Evolutionary conservation across 805 yeast genomes (phyloP).

Genomic region (Yamadazyma sp.): DNA sequence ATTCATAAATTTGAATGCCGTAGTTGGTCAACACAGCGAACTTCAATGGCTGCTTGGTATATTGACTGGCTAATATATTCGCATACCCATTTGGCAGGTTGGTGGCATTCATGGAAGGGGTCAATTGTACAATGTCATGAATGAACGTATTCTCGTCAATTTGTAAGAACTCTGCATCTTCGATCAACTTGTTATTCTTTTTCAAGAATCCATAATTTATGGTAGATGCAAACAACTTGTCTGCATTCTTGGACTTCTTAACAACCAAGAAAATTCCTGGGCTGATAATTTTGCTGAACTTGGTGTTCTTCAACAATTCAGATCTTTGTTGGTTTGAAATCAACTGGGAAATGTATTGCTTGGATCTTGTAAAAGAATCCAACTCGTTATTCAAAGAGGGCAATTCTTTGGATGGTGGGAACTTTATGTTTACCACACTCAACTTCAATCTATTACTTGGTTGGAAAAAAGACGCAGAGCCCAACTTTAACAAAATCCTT

Average conservation of each 20-base stretch:
- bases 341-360: conserved; percentile 40
- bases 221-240: conserved; percentile 67
- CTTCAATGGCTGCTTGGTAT: conserved; percentile 60
- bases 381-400: conserved; percentile 41
- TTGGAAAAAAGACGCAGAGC: conserved; percentile 28
- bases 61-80: conserved; percentile 85
- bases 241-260: conserved; percentile 43
- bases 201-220: conserved; percentile 85
- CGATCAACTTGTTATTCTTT: conserved; percentile 67
- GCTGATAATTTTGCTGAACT: conserved; percentile 61
- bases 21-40: conserved; percentile 81
- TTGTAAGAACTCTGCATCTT: conserved; percentile 74
- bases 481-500: conserved; percentile 61
- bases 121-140: conserved; percentile 70
- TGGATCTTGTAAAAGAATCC: conserved; percentile 41
- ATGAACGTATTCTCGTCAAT: conserved; percentile 40
- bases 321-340: conserved; percentile 45
- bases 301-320: conserved; percentile 59
- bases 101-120: conserved; percentile 71
- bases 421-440: conserved; percentile 50
- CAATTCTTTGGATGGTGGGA: conserved; percentile 60
- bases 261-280: conserved; percentile 87
- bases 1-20: conserved; percentile 74
- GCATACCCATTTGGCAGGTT: conserved; percentile 78
- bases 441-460: conserved; percentile 27